phyloP scores from a whole-genome alignment of 305 asterid genomes.

The Fraxinus sp. region DNA sequence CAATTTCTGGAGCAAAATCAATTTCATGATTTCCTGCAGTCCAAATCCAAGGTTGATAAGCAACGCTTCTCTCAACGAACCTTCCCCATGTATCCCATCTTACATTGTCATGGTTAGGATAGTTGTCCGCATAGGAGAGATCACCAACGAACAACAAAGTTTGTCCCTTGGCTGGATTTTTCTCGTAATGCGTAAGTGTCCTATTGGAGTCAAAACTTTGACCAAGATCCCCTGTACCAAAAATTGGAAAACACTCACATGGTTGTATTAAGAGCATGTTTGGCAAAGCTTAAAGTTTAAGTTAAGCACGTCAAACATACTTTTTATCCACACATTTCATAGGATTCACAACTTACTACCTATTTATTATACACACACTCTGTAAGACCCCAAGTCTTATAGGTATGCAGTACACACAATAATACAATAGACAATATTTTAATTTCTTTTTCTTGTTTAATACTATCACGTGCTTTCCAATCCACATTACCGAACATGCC shows the following conservation, averaged over 20 bases:
- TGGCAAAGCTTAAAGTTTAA: background rate
- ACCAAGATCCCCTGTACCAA: conserved; percentile 77
- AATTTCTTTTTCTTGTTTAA: background rate
- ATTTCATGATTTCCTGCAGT: conserved; percentile 83
- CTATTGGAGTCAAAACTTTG: conserved; percentile 78
- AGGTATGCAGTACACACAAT: background rate
- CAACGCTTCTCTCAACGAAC: conserved; percentile 78
- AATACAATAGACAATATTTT: background rate
- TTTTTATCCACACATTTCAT: background rate
- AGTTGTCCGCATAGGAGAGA: conserved; percentile 77
- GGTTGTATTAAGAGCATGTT: background rate
- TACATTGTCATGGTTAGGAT: conserved; percentile 65
- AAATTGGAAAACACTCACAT: background rate
- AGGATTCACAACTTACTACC: no score
- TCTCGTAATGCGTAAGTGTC: conserved; percentile 75
- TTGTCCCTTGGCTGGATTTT: conserved; percentile 71
- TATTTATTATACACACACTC: background rate
- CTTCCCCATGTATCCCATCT: conserved; percentile 96
- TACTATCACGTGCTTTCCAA: background rate
- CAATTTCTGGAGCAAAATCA: conserved; percentile 76
- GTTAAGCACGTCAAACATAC: background rate
- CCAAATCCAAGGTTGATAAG: conserved; percentile 99
- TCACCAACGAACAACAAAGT: conserved; percentile 75
- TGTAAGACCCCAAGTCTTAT: background rate
- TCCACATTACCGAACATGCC: background rate